Base-by-base conservation (phyloP, 1,284 basidiomycete genomes). In the Cerrena zonata region DNA sequence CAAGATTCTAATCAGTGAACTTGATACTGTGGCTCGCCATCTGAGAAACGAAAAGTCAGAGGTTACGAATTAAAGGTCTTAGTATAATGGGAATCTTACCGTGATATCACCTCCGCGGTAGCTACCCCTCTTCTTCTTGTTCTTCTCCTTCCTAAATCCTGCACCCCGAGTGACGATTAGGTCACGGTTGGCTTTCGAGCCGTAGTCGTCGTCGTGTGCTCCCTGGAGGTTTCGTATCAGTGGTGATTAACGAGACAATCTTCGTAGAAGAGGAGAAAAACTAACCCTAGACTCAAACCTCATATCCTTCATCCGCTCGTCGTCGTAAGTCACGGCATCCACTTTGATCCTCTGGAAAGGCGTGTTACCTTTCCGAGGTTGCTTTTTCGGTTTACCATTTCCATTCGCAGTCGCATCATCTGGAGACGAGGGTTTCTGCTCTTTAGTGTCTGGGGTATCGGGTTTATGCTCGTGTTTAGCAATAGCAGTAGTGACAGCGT, bases 141-240 rank as follows among this genome's bases (percentile, higher is more conserved):
- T 98, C 75, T 99, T 98, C 76, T 97, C 95, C 71, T 98, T 99
- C 49, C 93, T 82, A 76, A 99, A 99, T 5, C 91, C 91, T 45
- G 89, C 89, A 11, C 95, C 95, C 4, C 92, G 81, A 2, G 95
- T 98, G 21, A 94, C 89, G 58, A 96, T 89, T 53, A 99, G 73
- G 69, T 98, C 95, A 44, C 79, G 76, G 54, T 84, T 84, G 0
- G 95, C 95, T 50, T 78, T 80, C 18, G 86, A 86, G 26, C 95
- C 95, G 64, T 96, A 99, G 65, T 97, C 95, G 57, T 84, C 86
- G 19, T 60, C 58, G 2, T 76, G 70, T 2, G 78, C 83, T 52
- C 76, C 72, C 86, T 89, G 56, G n/a, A 53, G 36, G 36, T 38
- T 45, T 54, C n/a, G 47, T 30, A 30, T 45, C 39, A n/a, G n/a